Base-by-base conservation (phyloP, 2,329 filamentous ascomycete genomes). In the Fusarium torulosum region DNA sequence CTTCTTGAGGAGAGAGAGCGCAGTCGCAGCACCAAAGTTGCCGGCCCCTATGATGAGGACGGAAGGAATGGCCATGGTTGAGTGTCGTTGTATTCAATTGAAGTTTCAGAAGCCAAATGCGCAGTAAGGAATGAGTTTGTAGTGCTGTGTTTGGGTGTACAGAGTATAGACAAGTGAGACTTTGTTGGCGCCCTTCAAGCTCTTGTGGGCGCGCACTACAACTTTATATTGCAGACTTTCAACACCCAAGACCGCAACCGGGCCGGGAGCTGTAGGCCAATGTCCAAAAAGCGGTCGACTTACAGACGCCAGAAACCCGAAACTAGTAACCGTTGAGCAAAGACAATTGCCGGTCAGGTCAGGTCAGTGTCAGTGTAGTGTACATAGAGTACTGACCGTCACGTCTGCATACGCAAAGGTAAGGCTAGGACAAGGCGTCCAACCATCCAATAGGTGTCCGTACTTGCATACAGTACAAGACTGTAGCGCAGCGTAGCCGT, bases 11-110 rank as follows among this genome's bases (percentile, higher is more conserved):
- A 80, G 75, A 21, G 74, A 73, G 44, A 81, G 73, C 49, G 78
- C 80, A 4, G 81, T 82, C 21, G 79, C 76, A 35, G 81, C 78
- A 40, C 82, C 82, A 41, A 83, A 82, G 69, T 81, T 80, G 58
- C 80, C 80, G 21, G 75, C 79, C 45, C 80, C 80, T 45, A 82
- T 75, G 59, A 82, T 80, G 66, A 82, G 75, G 58, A 79, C 64
- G 35, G 71, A 73, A 41, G 67, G 58, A 42, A 53, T 56, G 23
- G 53, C 11, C 64, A 67, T 67, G 54, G 23, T 67, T 54, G 44
- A 59, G n/a, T n/a, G 41, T 54, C 14, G 33, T 20, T 54, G 23
- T 55, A 46, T 37, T 49, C 25, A 44, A 33, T 29, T 60, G 51
- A 42, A 58, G 59, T 58, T 44, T 69, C 44, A 33, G 38, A 60